phyloP scores from a whole-genome alignment of 1,284 basidiomycete genomes.

The Cryptococcus neoformans region DNA sequence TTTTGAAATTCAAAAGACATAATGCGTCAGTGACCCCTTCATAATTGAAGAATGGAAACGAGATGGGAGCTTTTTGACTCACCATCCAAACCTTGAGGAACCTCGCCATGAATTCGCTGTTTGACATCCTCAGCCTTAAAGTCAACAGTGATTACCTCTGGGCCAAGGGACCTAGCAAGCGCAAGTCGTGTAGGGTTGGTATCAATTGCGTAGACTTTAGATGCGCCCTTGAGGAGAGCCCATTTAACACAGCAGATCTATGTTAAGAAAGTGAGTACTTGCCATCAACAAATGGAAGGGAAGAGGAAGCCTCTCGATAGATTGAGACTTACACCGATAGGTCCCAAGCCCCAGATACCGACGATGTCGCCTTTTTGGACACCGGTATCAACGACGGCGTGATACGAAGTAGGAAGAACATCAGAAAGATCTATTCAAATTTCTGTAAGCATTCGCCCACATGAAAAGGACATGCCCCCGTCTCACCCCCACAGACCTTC shows the following conservation, averaged over 20 bases:
- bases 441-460: background rate
- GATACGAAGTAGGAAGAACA: constrained; percentile 70
- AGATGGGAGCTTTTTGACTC: constrained; percentile 16
- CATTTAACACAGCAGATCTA: constrained; percentile 59
- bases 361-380: constrained; percentile 56
- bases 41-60: background rate
- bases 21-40: background rate
- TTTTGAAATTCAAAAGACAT: background rate
- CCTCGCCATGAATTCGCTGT: constrained; percentile 60
- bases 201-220: constrained; percentile 70
- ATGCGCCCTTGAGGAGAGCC: constrained; percentile 66
- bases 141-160: constrained; percentile 61
- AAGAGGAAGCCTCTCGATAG: background rate
- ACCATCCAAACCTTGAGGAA: constrained; percentile 63
- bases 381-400: constrained; percentile 56
- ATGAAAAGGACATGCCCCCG: background rate
- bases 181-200: constrained; percentile 60
- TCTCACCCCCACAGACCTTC: background rate
- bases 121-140: constrained; percentile 61
- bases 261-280: background rate
- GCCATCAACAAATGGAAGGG: background rate
- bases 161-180: constrained; percentile 58
- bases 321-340: constrained; percentile 18
- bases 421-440: constrained; percentile 57
- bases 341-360: constrained; percentile 34